Base-by-base conservation (phyloP, 306 rosid genomes). In the Phaseolus lunatus region DNA sequence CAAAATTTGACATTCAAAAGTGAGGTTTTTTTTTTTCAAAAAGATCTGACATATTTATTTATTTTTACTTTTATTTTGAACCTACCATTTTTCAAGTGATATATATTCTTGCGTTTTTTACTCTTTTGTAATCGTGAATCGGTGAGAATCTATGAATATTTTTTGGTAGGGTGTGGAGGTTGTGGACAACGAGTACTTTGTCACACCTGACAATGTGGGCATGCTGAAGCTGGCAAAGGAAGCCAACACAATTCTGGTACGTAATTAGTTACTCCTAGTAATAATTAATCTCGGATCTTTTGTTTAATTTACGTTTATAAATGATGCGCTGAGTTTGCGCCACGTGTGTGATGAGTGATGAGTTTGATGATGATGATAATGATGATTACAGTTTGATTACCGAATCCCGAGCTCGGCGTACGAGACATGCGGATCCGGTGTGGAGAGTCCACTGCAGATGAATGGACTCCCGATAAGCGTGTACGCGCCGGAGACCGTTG, bases 401-500 rank as follows among this genome's bases (percentile, higher is more conserved):
- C 74, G 96, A 53, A 75, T 95, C 23, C 99, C 99, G 20, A 9
- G 5, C 41, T 49, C 16, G 0, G 96, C 89, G 13, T 58, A 35
- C 59, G 98, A 90, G 70, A 83, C 82, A 8, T 95, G 99, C 22
- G 84, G 92, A 14, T 82, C 86, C 0, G 88, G 84, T 0, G 87
- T 86, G 7, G 98, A 86, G 77, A 89, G 89, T 5, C 96, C 92
- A 23, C 8, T 96, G 9, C 78, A 79, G 24, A 96, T 96, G 97
- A 96, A 92, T 66, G 98, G 99, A 2, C 90, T 92, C 1, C 99
- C 98, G 0, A 87, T 96, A 7, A 89, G 94, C 33, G 89, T 96
- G 1, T 96, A 96, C 52, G 94, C 98, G n/a, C 98, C 99, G 0
- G 99, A 96, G 77, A 96, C 98, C 0, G 99, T 96, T 1, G 98